Base-by-base conservation (phyloP, 1,139 yeast genomes). In the Suhomyces bribrorum region DNA sequence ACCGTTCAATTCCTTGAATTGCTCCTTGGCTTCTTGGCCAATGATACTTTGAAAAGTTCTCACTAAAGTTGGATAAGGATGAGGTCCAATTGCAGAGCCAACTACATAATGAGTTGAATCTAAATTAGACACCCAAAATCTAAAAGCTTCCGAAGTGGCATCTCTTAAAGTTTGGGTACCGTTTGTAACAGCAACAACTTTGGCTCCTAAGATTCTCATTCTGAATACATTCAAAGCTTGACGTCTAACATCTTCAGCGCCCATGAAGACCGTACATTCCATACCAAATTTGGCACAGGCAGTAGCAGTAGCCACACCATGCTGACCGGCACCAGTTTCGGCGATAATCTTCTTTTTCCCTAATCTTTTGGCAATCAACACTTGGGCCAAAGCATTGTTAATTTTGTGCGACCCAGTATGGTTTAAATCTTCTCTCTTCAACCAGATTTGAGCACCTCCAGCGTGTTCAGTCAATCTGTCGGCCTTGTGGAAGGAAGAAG, bases 321-420 rank as follows among this genome's bases (percentile, higher is more conserved):
- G 99, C 72, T 92, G 99, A 47, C 99, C 99, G 38, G 99, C 99
- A 64, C 99, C 99, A 31, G 99, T 92, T 70, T 92, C 99, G 31
- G 99, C 99, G 61, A 92, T 92, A 46, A 92, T 80, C 53, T 86
- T 82, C 45, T 72, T 81, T 72, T 92, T 92, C 34, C 98, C 98
- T 52, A 94, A 74, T 62, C 98, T 79, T 63, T 77, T 86, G 26
- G 98, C 98, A 51, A 92, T 75, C 45, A 92, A 73, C 16, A 88
- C 92, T 71, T 92, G 99, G 14, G 97, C 97, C 48, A 92, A 69
- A 17, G 98, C 97, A 56, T 92, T 92, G 66, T 92, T 92, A 61
- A 92, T 92, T 68, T 92, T 92, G 69, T 92, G 99, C 28, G 96
- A 86, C 44, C 99, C 98, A 2, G 98, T 92, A 64, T 92, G 99